phyloP scores from a whole-genome alignment of 805 yeast genomes.

The Jamesozyma lodderae region DNA sequence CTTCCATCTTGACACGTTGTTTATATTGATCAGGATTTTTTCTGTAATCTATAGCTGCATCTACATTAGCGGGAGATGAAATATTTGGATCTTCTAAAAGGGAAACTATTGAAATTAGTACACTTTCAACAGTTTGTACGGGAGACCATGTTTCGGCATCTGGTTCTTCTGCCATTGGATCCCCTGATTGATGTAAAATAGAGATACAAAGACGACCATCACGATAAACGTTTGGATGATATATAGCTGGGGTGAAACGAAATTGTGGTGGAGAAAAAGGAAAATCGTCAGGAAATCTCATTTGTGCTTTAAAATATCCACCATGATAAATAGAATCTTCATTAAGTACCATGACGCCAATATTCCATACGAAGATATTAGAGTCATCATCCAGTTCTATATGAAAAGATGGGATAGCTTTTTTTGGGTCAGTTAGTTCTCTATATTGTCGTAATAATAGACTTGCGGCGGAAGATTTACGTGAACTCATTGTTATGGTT shows the following conservation, averaged over 20 bases:
- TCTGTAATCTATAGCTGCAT: slow-evolving; percentile 87
- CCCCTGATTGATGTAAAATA: slow-evolving; percentile 86
- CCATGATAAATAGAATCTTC: slow-evolving; percentile 88
- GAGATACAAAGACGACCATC: slow-evolving; percentile 92
- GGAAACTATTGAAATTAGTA: slow-evolving; percentile 81
- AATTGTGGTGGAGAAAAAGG: slow-evolving; percentile 91
- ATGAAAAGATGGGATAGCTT: slow-evolving; percentile 64
- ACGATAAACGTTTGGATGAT: slow-evolving; percentile 89
- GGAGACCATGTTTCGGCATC: slow-evolving; percentile 93
- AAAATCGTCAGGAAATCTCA: slow-evolving; percentile 85
- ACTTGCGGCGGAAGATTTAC: slow-evolving; percentile 60
- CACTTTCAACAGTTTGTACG: slow-evolving; percentile 86
- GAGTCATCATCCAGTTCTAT: slow-evolving; percentile 55
- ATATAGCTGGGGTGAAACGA: slow-evolving; percentile 85
- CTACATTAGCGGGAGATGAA: slow-evolving; percentile 90
- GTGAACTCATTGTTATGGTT: slow-evolving; percentile 18
- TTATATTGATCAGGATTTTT: slow-evolving; percentile 70
- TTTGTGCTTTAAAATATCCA: slow-evolving; percentile 88
- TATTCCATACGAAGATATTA: slow-evolving; percentile 61
- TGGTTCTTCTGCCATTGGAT: slow-evolving; percentile 81
- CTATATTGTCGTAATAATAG: slow-evolving; percentile 85
- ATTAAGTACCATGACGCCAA: slow-evolving; percentile 86
- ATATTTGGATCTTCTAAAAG: slow-evolving; percentile 90
- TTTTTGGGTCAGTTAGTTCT: slow-evolving; percentile 88
- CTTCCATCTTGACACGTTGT: slow-evolving; percentile 69